Evolutionary conservation across 768 basidiomycete species (phyloP).

Genomic region (Astraeus odoratus): DNA sequence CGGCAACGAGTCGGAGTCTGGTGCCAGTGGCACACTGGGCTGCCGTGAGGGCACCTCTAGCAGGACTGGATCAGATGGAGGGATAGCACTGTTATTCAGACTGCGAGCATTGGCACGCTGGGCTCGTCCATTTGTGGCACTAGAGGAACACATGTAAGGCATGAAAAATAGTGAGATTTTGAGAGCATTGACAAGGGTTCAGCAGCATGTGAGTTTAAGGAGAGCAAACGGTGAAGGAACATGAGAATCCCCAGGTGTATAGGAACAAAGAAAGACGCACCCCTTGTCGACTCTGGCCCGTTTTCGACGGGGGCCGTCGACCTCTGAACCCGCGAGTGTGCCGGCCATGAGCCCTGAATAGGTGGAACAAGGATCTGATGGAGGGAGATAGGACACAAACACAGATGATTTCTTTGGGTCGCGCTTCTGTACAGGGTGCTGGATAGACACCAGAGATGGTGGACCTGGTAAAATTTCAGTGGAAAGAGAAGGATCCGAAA

Average conservation of each 20-base stretch:
- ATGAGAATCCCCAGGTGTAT: conserved; percentile 10
- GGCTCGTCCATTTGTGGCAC: conserved; percentile 57
- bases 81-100: conserved; percentile 37
- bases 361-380: conserved; percentile 82
- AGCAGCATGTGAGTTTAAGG: conserved; percentile 7
- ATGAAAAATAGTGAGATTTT: conserved; percentile 9
- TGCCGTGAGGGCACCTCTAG: conserved; percentile 35
- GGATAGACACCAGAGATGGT: conserved; percentile 64
- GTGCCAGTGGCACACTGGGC: conserved; percentile 33
- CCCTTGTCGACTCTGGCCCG: conserved; percentile 67
- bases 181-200: conserved; percentile 24
- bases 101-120: conserved; percentile 68
- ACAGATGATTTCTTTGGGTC: conserved; percentile 73
- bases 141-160: conserved; percentile 20
- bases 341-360: conserved; percentile 72
- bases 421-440: conserved; percentile 66
- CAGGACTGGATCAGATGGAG: conserved; percentile 31
- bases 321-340: conserved; percentile 48
- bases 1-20: conserved; percentile 46
- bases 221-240: background rate
- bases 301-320: conserved; percentile 64
- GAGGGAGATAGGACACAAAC: conserved; percentile 72
- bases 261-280: conserved; percentile 39
- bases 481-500: conserved; percentile 63
- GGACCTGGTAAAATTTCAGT: conserved; percentile 90